Base-by-base conservation (phyloP, 2,329 filamentous ascomycete genomes). In the Trichoderma polysporum region DNA sequence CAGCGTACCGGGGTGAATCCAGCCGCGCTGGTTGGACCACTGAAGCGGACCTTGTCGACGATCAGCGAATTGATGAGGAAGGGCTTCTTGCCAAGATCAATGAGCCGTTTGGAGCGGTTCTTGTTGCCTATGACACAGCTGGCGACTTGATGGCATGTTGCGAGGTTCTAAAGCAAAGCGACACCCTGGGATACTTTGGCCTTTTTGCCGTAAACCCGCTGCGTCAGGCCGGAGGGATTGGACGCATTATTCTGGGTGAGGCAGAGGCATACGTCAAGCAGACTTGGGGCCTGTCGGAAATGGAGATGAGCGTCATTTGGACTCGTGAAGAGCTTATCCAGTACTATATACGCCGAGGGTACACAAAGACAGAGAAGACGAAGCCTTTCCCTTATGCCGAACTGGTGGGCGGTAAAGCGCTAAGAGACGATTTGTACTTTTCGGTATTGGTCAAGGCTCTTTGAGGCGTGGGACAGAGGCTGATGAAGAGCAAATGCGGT, bases 271-370 rank as follows among this genome's bases (percentile, higher is more conserved):
- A 78, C 68, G 79, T 77, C 0, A 73, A 70, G 33, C 66, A 72
- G 52, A 70, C 70, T 2, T 64, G 60, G 60, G 60, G 50, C 10
- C 3, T 64, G 54, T 33, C 47, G 1, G 71, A 69, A 62, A 72
- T 85, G 73, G 81, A 82, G 69, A 80, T 85, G 79, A 71, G 68
- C 8, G 83, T 83, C 41, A 79, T 85, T 35, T 80, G 76, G 76
- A 74, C 74, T 15, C 71, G 83, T 12, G 67, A 74, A 0, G 82
- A 84, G 71, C 72, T 85, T 52, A 79, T 84, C 53, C 71, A 74
- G 19, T 85, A 81, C 79, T 85, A 85, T 65, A 53, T 76, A 8
- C 73, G 81, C 5, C 71, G 80, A 25, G 83, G 83, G 0, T 85
- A 83, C 61, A 37, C 25, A 19, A 70, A 67, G 61, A 81, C 79